Evolutionary conservation across 148 eudicot species (phyloP).

Genomic region (Camellia sinensis): DNA sequence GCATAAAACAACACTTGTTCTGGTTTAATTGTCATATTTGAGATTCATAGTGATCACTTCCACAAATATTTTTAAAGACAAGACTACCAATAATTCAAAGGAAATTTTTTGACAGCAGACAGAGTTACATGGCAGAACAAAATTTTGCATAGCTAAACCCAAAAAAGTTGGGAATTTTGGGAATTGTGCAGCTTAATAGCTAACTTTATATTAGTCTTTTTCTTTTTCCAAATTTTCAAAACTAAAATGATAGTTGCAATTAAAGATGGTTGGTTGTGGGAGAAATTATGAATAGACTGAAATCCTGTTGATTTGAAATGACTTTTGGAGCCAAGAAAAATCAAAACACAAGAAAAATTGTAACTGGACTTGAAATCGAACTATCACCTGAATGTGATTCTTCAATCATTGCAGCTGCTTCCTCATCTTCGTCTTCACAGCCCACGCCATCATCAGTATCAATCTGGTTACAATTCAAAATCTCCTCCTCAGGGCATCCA

Average conservation of each 20-base stretch:
- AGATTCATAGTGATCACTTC: background rate
- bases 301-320: background rate
- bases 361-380: background rate
- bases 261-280: background rate
- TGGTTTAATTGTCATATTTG: background rate
- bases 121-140: background rate
- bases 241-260: background rate
- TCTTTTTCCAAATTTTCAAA: background rate
- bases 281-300: background rate
- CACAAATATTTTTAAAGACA: background rate
- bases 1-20: background rate
- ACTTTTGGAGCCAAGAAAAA: conserved; percentile 3
- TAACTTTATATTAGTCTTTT: background rate
- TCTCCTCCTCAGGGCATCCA: conserved; percentile 74
- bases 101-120: background rate
- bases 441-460: conserved; percentile 62
- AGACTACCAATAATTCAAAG: background rate
- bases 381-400: conserved; percentile 67
- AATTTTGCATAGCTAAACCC: background rate
- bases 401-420: conserved; percentile 71
- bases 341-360: background rate
- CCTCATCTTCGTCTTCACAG: conserved; percentile 73
- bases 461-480: conserved; percentile 52
- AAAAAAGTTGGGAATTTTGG: background rate
- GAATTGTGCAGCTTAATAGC: background rate